These are phyloP conservation scores for Phycomyces blakesleeanus DNA, from an alignment of 192 early-diverging fungal genomes.

Conservation along the genomic window DNA sequence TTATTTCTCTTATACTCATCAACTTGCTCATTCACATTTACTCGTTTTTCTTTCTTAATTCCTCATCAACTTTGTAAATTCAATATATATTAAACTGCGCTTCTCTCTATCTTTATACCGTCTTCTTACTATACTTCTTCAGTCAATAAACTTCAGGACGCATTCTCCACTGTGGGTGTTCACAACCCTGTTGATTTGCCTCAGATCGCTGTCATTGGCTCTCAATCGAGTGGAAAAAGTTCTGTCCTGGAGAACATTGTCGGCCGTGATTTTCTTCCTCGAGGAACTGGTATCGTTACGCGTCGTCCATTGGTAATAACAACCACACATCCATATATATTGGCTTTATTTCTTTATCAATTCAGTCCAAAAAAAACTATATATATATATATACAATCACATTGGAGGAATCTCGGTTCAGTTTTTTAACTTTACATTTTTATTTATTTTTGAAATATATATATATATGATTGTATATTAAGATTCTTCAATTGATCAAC, in stretches of 20 bases:
- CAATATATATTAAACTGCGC: too few relatives aligned
- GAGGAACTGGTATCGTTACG: slow-evolving; percentile 97
- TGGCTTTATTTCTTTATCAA: too few relatives aligned
- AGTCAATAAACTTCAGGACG: slow-evolving; percentile 88
- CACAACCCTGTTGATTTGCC: slow-evolving; percentile 88
- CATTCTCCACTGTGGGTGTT: slow-evolving; percentile 84
- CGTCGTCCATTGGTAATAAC: slow-evolving; percentile 82
- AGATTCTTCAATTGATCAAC: slow-evolving; percentile 92
- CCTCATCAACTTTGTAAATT: too few relatives aligned
- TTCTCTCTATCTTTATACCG: too few relatives aligned
- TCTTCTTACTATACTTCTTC: neutral
- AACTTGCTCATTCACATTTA: too few relatives aligned
- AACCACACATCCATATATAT: neutral
- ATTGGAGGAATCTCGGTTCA: neutral
- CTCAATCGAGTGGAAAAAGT: slow-evolving; percentile 89
- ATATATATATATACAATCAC: slow-evolving; percentile 4
- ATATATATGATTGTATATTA: neutral
- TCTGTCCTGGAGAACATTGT: slow-evolving; percentile 99
- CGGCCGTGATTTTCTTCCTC: slow-evolving; percentile 96
- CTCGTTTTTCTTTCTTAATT: too few relatives aligned
- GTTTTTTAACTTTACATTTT: too few relatives aligned
- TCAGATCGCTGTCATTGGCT: slow-evolving; percentile 85
- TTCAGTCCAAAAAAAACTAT: neutral
- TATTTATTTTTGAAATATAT: neutral
- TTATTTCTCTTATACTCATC: too few relatives aligned